Percentiles rank a stretch among this genome's conserved stretches.
These are phyloP conservation scores for Dioszegia hungarica DNA, from an alignment of 768 basidiomycete genomes.

Conservation along the genomic window DNA sequence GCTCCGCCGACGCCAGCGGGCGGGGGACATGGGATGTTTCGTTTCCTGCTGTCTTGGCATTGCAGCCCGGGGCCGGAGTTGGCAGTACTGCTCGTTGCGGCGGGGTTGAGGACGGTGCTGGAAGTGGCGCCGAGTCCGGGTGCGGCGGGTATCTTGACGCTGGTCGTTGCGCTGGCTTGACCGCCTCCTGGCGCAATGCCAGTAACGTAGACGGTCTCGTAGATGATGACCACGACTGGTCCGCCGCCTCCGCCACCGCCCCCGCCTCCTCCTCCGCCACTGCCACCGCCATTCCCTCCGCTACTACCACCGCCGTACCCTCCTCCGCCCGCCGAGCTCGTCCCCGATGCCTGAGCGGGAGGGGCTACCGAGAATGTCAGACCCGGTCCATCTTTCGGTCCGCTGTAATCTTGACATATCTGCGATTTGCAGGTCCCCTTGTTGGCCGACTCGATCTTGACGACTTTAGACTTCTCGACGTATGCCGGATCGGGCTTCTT, in stretches of 20 bases:
- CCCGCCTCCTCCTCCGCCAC: not conserved
- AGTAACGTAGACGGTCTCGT: constrained; percentile 4
- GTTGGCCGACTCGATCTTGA: constrained; percentile 10
- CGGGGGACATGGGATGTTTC: no score
- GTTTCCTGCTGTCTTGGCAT: no score
- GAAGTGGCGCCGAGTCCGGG: no score
- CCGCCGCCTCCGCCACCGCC: not conserved
- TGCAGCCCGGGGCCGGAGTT: no score
- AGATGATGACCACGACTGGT: not conserved
- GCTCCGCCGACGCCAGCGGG: no score
- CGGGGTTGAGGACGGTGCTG: no score
- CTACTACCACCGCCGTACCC: not conserved
- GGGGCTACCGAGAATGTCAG: not conserved
- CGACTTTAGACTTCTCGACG: constrained; percentile 12
- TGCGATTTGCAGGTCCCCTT: constrained; percentile 12
- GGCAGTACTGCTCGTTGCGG: no score
- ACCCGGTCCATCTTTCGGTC: not conserved
- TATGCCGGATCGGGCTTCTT: constrained; percentile 6
- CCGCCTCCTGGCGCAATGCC: not conserved
- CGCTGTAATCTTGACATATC: not conserved
- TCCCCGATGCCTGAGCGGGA: not conserved
- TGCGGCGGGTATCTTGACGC: no score
- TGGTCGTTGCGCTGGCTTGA: no score
- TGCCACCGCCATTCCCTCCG: not conserved
- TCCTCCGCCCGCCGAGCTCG: no score